Evolutionary conservation across 805 yeast genomes (phyloP), one percentile per base, ranked within the genome.

Genomic region (Martiniozyma abietophila): DNA sequence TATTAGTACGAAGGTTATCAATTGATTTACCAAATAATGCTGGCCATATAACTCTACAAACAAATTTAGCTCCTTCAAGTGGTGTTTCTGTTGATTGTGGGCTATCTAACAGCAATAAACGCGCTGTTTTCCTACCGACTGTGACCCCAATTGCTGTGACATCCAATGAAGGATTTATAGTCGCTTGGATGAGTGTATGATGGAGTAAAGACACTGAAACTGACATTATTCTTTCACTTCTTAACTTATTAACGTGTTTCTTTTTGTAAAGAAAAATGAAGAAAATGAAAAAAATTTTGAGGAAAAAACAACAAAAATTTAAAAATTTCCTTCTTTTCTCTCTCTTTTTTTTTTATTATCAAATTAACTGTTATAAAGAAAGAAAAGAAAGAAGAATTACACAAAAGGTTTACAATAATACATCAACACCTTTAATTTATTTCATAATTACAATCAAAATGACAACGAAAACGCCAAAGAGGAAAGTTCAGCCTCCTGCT

Each of bases 41-140:
- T 46, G 72, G 76, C 97, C 97, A 92, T 19, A 88, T 80, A 46
- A 88, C 96, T 29, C 94, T 70, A 53, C 97, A 88, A 5, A 92
- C 72, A 53, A 84, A 86, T 58, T 89, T 89, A 84, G 92, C 83
- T 25, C 89, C 70, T 44, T 83, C 88, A 25, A 89, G 58, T 9
- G 81, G 66, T 3, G 24, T 25, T 24, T 12, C 29, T 21, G 25
- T 25, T 10, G 18, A 18, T 14, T 7, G 20, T 11, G 8, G 27
- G 25, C 17, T 14, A 41, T 82, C 88, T 15, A 62, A 65, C 50
- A 77, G 55, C 49, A 51, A 46, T 31, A 51, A 27, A 15, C 46
- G 45, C 6, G 46, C 42, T 1, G 49, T 44, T 5, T 44, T 38
- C 9, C 15, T 32, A 8, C 45, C 45, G 5, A 42, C 45, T 6